Conservation (phyloP, 257 asterid genomes). For the Eucommia ulmoides region DNA sequence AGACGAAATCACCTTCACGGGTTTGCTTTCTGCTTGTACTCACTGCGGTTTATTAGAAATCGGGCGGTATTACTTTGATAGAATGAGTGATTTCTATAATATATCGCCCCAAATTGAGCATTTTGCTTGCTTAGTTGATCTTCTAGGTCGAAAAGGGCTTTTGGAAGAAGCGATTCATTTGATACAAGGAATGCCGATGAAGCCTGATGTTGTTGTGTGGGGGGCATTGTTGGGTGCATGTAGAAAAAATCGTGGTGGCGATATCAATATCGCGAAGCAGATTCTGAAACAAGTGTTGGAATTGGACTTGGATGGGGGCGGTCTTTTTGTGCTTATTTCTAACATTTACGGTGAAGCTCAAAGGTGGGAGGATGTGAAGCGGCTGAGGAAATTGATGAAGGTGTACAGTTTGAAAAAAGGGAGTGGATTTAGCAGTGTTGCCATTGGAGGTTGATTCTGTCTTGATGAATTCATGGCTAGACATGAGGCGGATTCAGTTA, state of each 20-base stretch:
- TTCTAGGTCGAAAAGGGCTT: conserved; percentile 48
- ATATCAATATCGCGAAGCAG: conserved; percentile 27
- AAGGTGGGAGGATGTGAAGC: conserved; percentile 42
- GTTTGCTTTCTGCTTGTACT: conserved; percentile 57
- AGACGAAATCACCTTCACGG: conserved; percentile 44
- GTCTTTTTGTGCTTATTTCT: conserved; percentile 38
- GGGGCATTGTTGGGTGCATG: conserved; percentile 54
- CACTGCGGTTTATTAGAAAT: conserved; percentile 41
- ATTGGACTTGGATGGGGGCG: conserved; percentile 26
- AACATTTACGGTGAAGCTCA: conserved; percentile 45
- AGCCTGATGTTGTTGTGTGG: conserved; percentile 47
- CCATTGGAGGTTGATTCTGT: conserved; percentile 22
- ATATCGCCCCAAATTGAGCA: conserved; percentile 34
- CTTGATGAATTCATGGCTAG: conserved; percentile 43
- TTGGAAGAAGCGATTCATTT: conserved; percentile 37
- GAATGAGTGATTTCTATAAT: conserved; percentile 21
- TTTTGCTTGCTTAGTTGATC: conserved; percentile 49
- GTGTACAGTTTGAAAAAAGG: conserved; percentile 22
- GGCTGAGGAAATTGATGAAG: conserved; percentile 41
- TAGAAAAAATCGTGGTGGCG: conserved; percentile 25
- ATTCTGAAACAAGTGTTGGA: conserved; percentile 42
- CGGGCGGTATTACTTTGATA: conserved; percentile 33
- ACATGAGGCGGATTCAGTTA: too few relatives aligned
- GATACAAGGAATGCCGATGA: conserved; percentile 37
- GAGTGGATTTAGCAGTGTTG: conserved; percentile 38